Percentiles rank a stretch among this genome's conserved stretches.
Evolutionary conservation across 768 basidiomycete species (phyloP).

Genomic region (Chlorophyllum brunneum): DNA sequence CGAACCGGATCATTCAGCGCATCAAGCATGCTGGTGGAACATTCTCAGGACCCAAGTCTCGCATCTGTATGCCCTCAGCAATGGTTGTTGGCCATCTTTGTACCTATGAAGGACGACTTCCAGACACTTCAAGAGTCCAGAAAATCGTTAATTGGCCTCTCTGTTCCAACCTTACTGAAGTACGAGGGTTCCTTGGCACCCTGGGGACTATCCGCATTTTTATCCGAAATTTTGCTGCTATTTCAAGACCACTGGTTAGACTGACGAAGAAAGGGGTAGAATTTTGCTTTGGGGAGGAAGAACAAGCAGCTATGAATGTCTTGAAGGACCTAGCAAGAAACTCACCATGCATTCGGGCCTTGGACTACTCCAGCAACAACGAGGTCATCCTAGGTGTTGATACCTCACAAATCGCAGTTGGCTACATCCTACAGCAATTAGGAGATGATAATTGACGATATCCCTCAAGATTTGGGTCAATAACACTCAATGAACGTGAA

Average conservation of each 20-base stretch:
- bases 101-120: no score
- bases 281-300: slow-evolving; percentile 16
- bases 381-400: slow-evolving; percentile 18
- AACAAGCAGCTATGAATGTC: slow-evolving; percentile 6
- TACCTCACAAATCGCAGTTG: slow-evolving; percentile 16
- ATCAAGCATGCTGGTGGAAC: slow-evolving; percentile 27
- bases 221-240: no score
- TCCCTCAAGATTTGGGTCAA: slow-evolving; percentile 19
- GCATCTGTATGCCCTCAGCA: no score
- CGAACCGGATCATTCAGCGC: slow-evolving; percentile 17
- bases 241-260: slow-evolving; percentile 16
- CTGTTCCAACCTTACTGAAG: no score
- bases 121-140: no score
- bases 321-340: neutral
- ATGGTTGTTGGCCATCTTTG: no score
- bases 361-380: slow-evolving; percentile 13
- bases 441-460: slow-evolving; percentile 10
- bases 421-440: no score
- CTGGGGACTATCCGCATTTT: no score
- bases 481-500: slow-evolving; percentile 19
- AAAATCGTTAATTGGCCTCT: no score
- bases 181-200: no score
- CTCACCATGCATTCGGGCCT: slow-evolving; percentile 8
- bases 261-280: slow-evolving; percentile 21
- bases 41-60: no score